Base-by-base conservation (phyloP, 495 filamentous ascomycete genomes). In the Chaetomium tenue region DNA sequence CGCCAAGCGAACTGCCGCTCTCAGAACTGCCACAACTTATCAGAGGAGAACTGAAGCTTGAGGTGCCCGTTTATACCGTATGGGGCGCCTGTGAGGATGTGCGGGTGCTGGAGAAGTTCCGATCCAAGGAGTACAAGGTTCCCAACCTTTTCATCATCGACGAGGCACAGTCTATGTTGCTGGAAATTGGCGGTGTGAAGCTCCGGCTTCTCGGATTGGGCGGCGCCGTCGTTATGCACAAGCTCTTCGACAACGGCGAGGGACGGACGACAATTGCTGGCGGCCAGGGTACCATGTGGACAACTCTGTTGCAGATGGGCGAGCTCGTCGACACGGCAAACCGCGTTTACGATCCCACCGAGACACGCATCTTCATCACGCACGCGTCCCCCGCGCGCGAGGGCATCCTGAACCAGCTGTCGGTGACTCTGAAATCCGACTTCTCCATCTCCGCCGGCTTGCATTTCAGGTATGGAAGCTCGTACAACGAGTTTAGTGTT, bases 71-170 rank as follows among this genome's bases (percentile, higher is more conserved):
- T 33, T 99, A 96, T 80, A 97, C 95, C 23, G 95, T 99, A 16
- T 99, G 95, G 95, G 94, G 95, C 68, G 95, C 95, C 20, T 99
- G 95, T 73, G 95, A 99, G 77, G 95, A 99, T 82, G 95, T 99
- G 23, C 87, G 93, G 28, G 95, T 99, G 39, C 78, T 99, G 69
- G 95, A 99, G 78, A 97, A 97, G 82, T 96, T 99, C 78, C 87
- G 95, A 47, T 96, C 95, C 12, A 91, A 91, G 60, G 95, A 99
- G 77, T 98, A 99, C 81, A 99, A 97, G 79, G 89, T 99, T 22
- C 89, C 90, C 60, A 99, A 99, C 68, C 86, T 99, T 61, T 91
- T 95, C 81, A 96, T 99, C 71, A 96, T 99, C 66, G 95, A 99
- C 72, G 95, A 99, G 81, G 91, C 93, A 47, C 93, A 91, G 75